Base-by-base conservation (phyloP, 2,329 filamentous ascomycete genomes). In the Botrytis deweyae region DNA sequence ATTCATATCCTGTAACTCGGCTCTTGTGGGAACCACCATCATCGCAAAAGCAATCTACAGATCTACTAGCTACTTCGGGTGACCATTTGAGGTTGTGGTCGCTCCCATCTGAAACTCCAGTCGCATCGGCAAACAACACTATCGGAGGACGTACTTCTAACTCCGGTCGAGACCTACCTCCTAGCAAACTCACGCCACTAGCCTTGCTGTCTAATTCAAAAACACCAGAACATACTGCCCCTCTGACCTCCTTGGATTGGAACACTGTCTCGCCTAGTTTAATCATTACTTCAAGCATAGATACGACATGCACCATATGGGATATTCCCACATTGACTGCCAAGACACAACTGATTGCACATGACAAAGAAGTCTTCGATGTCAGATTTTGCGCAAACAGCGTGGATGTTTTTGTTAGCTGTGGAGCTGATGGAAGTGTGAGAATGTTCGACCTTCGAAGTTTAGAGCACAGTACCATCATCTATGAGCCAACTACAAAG, bases 281-380 rank as follows among this genome's bases (percentile, higher is more conserved):
- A 72, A 99, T 99, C 81, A 99, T 99, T 80, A 99, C 96, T 1
- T 98, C 95, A 5, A 98, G 95, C 82, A 99, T 99, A 80, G 96
- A 99, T 81, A 99, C 96, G 1, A 99, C 96, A 9, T 99, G 96
- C 84, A 99, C 96, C 7, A 99, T 99, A 77, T 99, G 96, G 96
- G 96, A 99, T 82, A 99, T 99, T 73, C 96, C 96, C 5, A 98
- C 96, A 1, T 86, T 99, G 76, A 99, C 96, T 0, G 96, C 96
- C 70, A 99, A 99, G 84, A 99, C 96, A 2, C 96, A 99, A 82
- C 86, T 99, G 64, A 99, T 99, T 83, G 96, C 96, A 33, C 96
- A 99, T 82, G 96, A 99, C 84, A 98, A 98, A 83, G 96, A 99
- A 83, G 96, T 99, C 9, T 99, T 97, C 80, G 96, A 99, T 82